phyloP scores from a whole-genome alignment of 495 filamentous ascomycete species.

The Aspergillus carlsbadensis region DNA sequence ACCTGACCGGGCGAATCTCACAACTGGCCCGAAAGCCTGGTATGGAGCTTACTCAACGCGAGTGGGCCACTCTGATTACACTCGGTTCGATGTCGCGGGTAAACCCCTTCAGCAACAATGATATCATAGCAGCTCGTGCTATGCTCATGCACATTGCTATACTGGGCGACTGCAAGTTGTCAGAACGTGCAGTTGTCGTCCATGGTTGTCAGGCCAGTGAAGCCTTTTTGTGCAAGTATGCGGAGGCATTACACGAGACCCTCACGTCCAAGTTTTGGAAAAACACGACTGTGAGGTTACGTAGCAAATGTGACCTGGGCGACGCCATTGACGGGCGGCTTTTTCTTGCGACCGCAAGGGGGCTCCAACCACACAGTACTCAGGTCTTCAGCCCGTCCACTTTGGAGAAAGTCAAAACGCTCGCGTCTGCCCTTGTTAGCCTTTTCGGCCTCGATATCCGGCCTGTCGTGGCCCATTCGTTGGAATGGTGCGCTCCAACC shows the following conservation, averaged over 20 bases:
- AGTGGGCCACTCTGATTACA: slow-evolving; percentile 1
- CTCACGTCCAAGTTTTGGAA: slow-evolving; percentile 17
- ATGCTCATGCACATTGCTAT: slow-evolving; percentile 17
- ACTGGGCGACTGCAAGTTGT: slow-evolving; percentile 13
- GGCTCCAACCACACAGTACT: not conserved
- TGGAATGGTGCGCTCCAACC: no score
- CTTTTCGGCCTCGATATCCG: slow-evolving; percentile 1
- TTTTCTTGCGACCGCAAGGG: slow-evolving; percentile 31
- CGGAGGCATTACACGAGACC: not conserved
- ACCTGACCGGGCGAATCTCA: no score
- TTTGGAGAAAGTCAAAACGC: not conserved
- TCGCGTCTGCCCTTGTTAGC: not conserved
- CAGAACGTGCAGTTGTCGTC: not conserved
- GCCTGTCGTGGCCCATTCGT: no score
- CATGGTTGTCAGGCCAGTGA: not conserved
- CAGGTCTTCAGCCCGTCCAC: not conserved
- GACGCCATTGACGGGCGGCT: slow-evolving; percentile 69
- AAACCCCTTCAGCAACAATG: no score
- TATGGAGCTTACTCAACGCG: slow-evolving; percentile 10
- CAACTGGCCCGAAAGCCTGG: not conserved
- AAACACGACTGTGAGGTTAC: slow-evolving; percentile 7
- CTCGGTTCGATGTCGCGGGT: slow-evolving; percentile 5
- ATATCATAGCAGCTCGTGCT: not conserved
- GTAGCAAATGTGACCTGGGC: slow-evolving; percentile 45
- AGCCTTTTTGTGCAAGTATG: not conserved